Base-by-base conservation (phyloP, 805 yeast genomes). In the Cyberlindnera mrakii region DNA sequence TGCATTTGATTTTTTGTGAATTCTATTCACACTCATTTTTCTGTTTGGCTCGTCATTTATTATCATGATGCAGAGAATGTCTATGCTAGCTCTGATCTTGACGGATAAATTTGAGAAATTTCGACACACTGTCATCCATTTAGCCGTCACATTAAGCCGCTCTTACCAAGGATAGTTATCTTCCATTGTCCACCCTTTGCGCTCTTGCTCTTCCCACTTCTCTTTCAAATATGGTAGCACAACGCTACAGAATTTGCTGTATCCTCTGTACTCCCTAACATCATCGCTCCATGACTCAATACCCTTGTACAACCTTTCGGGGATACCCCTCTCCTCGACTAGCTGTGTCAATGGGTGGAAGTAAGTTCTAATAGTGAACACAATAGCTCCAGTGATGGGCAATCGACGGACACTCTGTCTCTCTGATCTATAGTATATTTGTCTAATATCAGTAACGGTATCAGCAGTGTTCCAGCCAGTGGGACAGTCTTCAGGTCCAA, bases 381-480 rank as follows among this genome's bases (percentile, higher is more conserved):
- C 62, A 18, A 71, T 63, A 11, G 74, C 82, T 10, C 86, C 85
- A 4, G 77, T 59, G 33, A 68, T 62, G 13, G 87, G 86, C 44
- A 80, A 64, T 53, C 83, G 66, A 51, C 85, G 68, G 41, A 80
- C 64, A 37, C 80, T 69, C 56, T 80, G 87, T 58, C 87, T 66
- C 56, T 81, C 87, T 23, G 82, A 75, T 50, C 87, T 69, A 59
- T 71, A 79, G 58, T 71, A 75, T 27, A 81, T 57, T 45, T 71
- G 70, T n/a, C 62, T 63, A 7, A 77, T 59, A 27, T 66, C 69
- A 1, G 57, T 58, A 3, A 84, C 85, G 13, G 65, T 59, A 13
- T 59, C 52, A 6, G 85, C 83, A 1, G 85, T 75, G 53, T 77
- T 70, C 86, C 87, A 80, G 18, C 85, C 85, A 33, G 80, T 78